Evolutionary conservation across 2,329 filamentous ascomycete genomes (phyloP), one percentile per base, ranked within the genome.

Genomic region (Dendryphion nanum): DNA sequence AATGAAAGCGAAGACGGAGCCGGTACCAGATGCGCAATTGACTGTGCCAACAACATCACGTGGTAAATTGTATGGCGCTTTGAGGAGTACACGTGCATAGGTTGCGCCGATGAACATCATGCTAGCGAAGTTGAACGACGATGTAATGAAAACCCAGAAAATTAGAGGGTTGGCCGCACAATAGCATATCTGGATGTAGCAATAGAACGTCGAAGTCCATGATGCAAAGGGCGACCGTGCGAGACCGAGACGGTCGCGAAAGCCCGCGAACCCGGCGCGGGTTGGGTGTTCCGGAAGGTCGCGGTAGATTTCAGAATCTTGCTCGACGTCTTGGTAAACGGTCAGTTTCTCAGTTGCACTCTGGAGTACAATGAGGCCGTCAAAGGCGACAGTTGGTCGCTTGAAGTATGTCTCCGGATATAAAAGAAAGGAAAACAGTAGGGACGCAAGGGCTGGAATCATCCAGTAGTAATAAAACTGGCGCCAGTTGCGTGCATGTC

Each of bases 341-440:
- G 53, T 59, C 10, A 69, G 51, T 38, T 63, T 69, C 42, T 69
- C 68, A 1, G 63, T 63, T 3, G 58, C 59, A 12, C 51, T 60
- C 41, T 70, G 67, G 2, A 66, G 35, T 3, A 70, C 39, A 4
- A 70, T 64, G 16, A 63, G 62, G 2, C 68, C 68, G 41, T 70
- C 60, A 28, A 68, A 69, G 5, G 68, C 67, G 6, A 71, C 57
- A 0, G 61, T 61, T 0, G 68, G 68, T 1, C 68, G 59, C 35
- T 66, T 55, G 50, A 69, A 71, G 44, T 65, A 70, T 1, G 64
- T 70, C 32, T 70, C 68, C 1, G 65, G 64, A 16, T 53, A 60
- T 10, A 47, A 38, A 40, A 63, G 63, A 20, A 61, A 44, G 1
- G 41, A 23, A 2, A 20, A 4, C n/a, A 39, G 15, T n/a, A 19